Evolutionary conservation across 306 rosid species (phyloP).

Genomic region (Gastrolobium villosum): DNA sequence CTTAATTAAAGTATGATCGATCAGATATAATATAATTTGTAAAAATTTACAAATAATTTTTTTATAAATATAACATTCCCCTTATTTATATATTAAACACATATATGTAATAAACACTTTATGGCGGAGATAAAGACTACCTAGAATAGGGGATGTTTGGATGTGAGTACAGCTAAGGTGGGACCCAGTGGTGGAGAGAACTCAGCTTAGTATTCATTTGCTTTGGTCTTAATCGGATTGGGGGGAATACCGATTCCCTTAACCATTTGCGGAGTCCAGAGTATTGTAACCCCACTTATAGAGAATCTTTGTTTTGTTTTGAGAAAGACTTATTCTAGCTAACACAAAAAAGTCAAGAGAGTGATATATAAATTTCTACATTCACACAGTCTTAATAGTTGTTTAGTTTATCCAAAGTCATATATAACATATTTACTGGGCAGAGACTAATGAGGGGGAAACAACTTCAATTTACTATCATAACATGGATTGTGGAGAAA

Average conservation of each 20-base stretch:
- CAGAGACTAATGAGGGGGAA: background rate
- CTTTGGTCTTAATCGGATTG: constrained; percentile 44
- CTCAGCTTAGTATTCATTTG: constrained; percentile 29
- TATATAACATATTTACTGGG: background rate
- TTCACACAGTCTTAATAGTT: no score
- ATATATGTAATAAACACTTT: background rate
- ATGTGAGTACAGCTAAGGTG: constrained; percentile 55
- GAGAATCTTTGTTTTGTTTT: constrained; percentile 73
- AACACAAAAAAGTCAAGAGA: no score
- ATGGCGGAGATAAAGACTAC: constrained; percentile 29
- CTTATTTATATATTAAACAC: background rate
- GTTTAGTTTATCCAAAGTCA: no score
- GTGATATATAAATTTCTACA: no score
- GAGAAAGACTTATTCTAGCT: constrained; percentile 41
- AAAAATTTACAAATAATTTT: no score
- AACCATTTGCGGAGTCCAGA: constrained; percentile 43
- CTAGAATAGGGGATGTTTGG: constrained; percentile 42
- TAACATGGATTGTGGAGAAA: constrained; percentile 31
- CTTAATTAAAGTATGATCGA: no score
- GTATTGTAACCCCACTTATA: constrained; percentile 50
- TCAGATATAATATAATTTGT: no score
- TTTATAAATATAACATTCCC: no score
- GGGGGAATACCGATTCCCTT: constrained; percentile 50
- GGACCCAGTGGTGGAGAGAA: constrained; percentile 41
- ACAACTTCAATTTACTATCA: background rate